These are phyloP conservation scores for Eimeria sp. DNA, from an alignment of 169 alveolate species.

Conservation along the genomic window DNA sequence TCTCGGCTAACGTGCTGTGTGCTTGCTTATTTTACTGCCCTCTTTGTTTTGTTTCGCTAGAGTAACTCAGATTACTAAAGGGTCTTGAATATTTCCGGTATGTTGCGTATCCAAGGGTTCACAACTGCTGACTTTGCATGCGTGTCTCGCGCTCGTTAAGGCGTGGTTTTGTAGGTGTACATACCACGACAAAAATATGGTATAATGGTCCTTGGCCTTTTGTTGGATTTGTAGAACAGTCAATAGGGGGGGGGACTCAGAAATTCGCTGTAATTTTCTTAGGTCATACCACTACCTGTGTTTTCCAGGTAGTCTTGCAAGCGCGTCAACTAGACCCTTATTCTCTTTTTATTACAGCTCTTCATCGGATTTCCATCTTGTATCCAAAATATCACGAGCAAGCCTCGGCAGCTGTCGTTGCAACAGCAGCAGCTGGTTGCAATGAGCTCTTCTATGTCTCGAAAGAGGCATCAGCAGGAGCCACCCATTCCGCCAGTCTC, in stretches of 20 bases:
- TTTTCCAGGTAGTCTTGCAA: not conserved
- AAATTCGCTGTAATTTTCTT: not conserved
- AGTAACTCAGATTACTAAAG: not conserved
- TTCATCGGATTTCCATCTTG: not conserved
- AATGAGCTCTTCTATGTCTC: conserved; percentile 23
- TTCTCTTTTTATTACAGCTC: not conserved
- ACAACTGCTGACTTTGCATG: conserved; percentile 27
- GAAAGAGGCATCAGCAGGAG: conserved; percentile 52
- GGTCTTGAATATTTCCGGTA: conserved; percentile 10
- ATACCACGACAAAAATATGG: not conserved
- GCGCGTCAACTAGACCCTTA: not conserved
- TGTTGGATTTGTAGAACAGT: not conserved
- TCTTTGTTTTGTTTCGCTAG: conserved; percentile 19
- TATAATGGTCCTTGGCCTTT: not conserved
- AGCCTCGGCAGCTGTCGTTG: not conserved
- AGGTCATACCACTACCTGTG: not conserved
- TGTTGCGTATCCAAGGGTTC: not conserved
- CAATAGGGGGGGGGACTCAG: not conserved
- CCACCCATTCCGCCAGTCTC: conserved; percentile 28
- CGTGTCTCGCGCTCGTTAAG: conserved; percentile 42
- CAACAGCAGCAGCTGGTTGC: conserved; percentile 38
- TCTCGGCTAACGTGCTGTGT: not conserved
- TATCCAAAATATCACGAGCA: not conserved
- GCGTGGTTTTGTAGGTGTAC: not conserved
- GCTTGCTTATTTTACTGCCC: not conserved